These are phyloP conservation scores for Leucocoprinus sp. DNA, from an alignment of 768 basidiomycete genomes.

Conservation along the genomic window DNA sequence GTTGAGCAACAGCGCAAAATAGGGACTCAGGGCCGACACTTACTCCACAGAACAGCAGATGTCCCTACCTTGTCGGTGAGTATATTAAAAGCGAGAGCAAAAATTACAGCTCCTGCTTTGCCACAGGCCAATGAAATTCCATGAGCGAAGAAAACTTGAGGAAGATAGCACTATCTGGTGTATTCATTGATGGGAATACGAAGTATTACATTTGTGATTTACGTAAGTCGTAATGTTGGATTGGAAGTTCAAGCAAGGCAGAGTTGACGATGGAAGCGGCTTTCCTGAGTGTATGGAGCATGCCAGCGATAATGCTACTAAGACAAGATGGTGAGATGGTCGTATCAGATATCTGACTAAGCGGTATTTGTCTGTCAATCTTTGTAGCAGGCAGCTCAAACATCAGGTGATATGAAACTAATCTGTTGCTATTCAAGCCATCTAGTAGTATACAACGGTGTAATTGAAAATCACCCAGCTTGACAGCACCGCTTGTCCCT, in stretches of 20 bases:
- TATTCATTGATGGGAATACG: background rate
- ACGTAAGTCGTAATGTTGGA: conserved; percentile 60
- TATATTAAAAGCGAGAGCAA: conserved; percentile 64
- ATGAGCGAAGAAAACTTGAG: conserved; percentile 73
- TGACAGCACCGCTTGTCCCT: too few relatives aligned
- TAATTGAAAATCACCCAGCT: too few relatives aligned
- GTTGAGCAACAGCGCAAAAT: background rate
- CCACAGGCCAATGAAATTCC: conserved; percentile 69
- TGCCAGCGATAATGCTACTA: conserved; percentile 65
- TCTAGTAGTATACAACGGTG: too few relatives aligned
- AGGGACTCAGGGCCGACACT: conserved; percentile 20
- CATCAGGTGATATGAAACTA: too few relatives aligned
- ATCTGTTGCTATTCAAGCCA: too few relatives aligned
- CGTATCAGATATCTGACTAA: too few relatives aligned
- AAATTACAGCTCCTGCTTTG: conserved; percentile 71
- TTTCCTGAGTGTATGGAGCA: conserved; percentile 47
- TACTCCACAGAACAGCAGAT: conserved; percentile 63
- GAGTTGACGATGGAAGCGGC: conserved; percentile 65
- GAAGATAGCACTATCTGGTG: conserved; percentile 64
- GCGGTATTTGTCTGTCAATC: too few relatives aligned
- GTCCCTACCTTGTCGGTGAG: conserved; percentile 56
- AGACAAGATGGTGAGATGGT: too few relatives aligned
- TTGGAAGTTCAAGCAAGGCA: conserved; percentile 69
- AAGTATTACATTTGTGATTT: conserved; percentile 8
- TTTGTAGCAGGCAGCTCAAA: too few relatives aligned